Conservation (phyloP, 768 basidiomycete species). For the Boletus rubroflammeus region DNA sequence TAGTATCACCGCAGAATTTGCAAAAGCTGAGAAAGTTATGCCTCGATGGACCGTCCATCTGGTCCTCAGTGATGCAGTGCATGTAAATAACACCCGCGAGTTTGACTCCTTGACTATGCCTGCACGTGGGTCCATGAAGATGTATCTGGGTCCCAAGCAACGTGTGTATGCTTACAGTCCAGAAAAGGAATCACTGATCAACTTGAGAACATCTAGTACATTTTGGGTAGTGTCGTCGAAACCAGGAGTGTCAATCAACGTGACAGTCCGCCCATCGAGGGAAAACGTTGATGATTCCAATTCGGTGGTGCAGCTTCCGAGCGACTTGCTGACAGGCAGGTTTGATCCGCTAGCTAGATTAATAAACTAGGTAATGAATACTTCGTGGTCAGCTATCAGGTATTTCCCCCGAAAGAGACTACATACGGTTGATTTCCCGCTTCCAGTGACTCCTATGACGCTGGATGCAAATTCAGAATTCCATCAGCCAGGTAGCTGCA, state of each 20-base stretch:
- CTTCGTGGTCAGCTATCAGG: slow-evolving; percentile 1
- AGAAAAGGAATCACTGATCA: slow-evolving; percentile 37
- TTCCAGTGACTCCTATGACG: slow-evolving; percentile 30
- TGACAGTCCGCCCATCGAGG: slow-evolving; percentile 40
- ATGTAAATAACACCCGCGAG: slow-evolving; percentile 49
- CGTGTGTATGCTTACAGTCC: slow-evolving; percentile 15
- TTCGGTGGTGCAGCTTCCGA: slow-evolving; percentile 42
- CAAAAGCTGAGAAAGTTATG: slow-evolving; percentile 45
- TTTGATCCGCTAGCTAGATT: slow-evolving; percentile 48
- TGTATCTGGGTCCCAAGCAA: not conserved
- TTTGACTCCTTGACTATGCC: slow-evolving; percentile 28
- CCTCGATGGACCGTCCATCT: slow-evolving; percentile 40
- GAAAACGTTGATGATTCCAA: slow-evolving; percentile 42
- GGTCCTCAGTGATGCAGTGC: slow-evolving; percentile 44
- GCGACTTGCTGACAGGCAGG: slow-evolving; percentile 36
- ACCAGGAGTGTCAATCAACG: slow-evolving; percentile 56
- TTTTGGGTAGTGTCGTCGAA: slow-evolving; percentile 49
- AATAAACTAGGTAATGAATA: slow-evolving; percentile 38
- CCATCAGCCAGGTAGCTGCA: not conserved
- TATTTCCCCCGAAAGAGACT: not conserved
- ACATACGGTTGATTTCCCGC: slow-evolving; percentile 33
- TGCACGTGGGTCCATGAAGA: not conserved
- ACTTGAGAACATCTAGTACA: slow-evolving; percentile 43
- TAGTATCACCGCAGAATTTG: slow-evolving; percentile 46
- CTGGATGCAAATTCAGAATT: slow-evolving; percentile 17